phyloP scores from a whole-genome alignment of 1,284 basidiomycete genomes.

The Trichosporon sp. region DNA sequence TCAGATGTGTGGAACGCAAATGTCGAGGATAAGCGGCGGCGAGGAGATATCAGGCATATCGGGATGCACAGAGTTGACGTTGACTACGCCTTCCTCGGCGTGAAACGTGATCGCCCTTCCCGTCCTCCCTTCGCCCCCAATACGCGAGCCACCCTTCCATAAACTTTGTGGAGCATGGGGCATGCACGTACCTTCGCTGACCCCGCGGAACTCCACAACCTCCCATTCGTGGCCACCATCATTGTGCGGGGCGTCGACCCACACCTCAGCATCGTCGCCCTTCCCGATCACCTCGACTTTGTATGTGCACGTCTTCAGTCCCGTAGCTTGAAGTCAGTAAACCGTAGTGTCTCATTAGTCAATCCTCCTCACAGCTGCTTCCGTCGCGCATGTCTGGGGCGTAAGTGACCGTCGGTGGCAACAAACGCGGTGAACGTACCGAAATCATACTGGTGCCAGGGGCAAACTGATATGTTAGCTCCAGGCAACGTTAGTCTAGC shows the following conservation, averaged over 20 bases:
- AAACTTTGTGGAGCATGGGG: no score
- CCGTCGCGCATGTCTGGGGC: constrained; percentile 53
- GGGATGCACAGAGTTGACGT: no score
- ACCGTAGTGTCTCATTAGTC: constrained; percentile 59
- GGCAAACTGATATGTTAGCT: constrained; percentile 66
- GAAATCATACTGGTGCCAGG: constrained; percentile 73
- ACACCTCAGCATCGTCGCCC: constrained; percentile 61
- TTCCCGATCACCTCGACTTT: constrained; percentile 63
- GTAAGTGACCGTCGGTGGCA: not conserved
- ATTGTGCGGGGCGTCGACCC: constrained; percentile 66
- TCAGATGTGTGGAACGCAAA: no score
- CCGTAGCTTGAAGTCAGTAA: constrained; percentile 63
- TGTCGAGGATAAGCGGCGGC: no score
- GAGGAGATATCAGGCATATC: no score
- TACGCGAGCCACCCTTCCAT: not conserved
- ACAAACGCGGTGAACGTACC: constrained; percentile 24
- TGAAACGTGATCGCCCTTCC: no score
- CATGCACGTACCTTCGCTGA: constrained; percentile 69
- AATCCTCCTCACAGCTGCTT: constrained; percentile 64
- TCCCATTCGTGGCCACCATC: constrained; percentile 62
- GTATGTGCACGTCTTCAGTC: constrained; percentile 77
- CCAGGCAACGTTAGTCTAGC: not conserved
- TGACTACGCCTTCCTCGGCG: no score
- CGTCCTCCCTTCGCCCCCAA: not conserved
- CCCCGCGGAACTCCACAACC: constrained; percentile 72